A percentile compares a stretch with the other conserved stretches of the same genome.
Evolutionary conservation across 2,329 filamentous ascomycete genomes (phyloP).

Genomic region (Penicillium sp.): DNA sequence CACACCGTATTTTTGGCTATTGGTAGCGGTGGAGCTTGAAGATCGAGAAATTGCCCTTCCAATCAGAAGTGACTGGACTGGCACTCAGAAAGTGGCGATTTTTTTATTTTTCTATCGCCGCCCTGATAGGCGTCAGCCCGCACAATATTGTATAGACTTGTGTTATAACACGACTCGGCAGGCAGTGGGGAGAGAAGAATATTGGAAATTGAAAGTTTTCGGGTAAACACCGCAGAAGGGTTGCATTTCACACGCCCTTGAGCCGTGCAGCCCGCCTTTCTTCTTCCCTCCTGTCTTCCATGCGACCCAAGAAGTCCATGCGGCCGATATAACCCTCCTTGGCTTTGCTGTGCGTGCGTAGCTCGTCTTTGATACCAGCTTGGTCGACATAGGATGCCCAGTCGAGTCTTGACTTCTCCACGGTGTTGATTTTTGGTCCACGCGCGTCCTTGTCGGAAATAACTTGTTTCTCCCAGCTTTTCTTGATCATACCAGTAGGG

Average conservation of each 20-base stretch:
- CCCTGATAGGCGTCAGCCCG: no score
- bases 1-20: background rate
- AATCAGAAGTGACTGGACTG: no score
- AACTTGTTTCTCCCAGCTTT: conserved; percentile 45
- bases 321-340: conserved; percentile 61
- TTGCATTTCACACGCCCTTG: conserved; percentile 36
- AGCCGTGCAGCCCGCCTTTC: conserved; percentile 54
- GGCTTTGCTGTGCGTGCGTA: conserved; percentile 60
- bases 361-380: conserved; percentile 60
- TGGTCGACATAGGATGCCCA: conserved; percentile 65
- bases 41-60: no score
- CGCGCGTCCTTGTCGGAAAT: conserved; percentile 34
- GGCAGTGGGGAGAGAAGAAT: background rate
- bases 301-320: conserved; percentile 62
- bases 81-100: no score
- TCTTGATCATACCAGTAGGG: conserved; percentile 43
- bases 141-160: no score
- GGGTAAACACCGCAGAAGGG: background rate
- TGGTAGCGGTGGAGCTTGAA: background rate
- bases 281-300: conserved; percentile 57
- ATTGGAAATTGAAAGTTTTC: background rate
- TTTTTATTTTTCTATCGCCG: no score
- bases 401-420: conserved; percentile 65
- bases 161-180: no score
- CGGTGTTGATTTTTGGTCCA: conserved; percentile 63